phyloP scores from a whole-genome alignment of 2,329 filamentous ascomycete genomes.

The Cordyceps fumosorosea region DNA sequence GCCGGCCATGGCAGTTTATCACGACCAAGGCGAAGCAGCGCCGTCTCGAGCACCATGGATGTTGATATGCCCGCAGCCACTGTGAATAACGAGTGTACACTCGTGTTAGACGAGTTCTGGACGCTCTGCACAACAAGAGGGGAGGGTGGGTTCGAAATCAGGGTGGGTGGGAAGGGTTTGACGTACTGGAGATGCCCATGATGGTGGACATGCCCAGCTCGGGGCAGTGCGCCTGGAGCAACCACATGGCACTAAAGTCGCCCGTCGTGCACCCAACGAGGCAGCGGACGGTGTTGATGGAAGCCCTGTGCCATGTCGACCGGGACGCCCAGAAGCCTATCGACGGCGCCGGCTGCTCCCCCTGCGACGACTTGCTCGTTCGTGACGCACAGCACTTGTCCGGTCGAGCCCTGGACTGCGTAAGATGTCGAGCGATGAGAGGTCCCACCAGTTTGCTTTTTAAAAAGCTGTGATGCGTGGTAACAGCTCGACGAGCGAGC shows the following conservation, averaged over 20 bases:
- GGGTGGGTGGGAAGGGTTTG: too few species aligned
- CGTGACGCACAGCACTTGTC: constrained; percentile 9
- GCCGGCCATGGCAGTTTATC: constrained; percentile 40
- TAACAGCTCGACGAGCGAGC: neutral
- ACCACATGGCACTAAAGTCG: constrained; percentile 52
- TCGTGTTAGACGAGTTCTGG: too few species aligned
- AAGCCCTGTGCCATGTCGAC: constrained; percentile 40
- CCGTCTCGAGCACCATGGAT: constrained; percentile 46
- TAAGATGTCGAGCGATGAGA: neutral
- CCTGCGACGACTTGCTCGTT: neutral
- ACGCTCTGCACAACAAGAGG: too few species aligned
- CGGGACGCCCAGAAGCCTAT: constrained; percentile 5
- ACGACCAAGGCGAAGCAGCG: constrained; percentile 40
- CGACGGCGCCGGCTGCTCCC: neutral
- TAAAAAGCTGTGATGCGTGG: neutral
- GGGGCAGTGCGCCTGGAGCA: constrained; percentile 41
- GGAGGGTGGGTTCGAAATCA: neutral
- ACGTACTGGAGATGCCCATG: constrained; percentile 46
- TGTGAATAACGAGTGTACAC: constrained; percentile 18
- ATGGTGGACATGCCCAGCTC: constrained; percentile 40
- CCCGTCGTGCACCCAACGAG: constrained; percentile 48
- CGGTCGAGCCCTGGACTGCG: neutral
- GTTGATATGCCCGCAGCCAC: constrained; percentile 46
- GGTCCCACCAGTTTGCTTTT: neutral
- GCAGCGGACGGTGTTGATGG: constrained; percentile 49